phyloP scores from a whole-genome alignment of 192 early-diverging fungal genomes.

The Backusella macrospora region DNA sequence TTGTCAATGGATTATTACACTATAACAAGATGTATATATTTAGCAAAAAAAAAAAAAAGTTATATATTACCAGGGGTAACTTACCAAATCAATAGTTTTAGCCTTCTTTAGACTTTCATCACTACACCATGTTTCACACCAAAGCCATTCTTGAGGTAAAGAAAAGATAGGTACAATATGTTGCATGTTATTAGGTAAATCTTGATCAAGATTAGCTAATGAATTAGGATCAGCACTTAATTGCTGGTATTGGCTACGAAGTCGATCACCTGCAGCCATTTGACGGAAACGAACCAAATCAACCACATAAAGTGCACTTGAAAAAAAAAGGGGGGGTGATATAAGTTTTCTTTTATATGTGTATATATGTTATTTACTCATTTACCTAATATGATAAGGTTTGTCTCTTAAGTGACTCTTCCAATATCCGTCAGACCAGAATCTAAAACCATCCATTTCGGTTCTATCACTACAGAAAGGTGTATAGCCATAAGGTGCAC shows the following conservation, averaged over 20 bases:
- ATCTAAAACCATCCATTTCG: slow-evolving; percentile 96
- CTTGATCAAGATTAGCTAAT: slow-evolving; percentile 96
- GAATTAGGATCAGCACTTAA: slow-evolving; percentile 86
- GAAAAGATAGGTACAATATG: slow-evolving; percentile 89
- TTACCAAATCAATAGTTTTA: slow-evolving; percentile 96
- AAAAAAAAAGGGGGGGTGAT: no score
- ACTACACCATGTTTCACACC: slow-evolving; percentile 99
- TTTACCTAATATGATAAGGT: slow-evolving; percentile 89
- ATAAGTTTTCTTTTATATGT: not conserved
- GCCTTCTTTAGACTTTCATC: slow-evolving; percentile 81
- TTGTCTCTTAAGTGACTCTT: slow-evolving; percentile 79
- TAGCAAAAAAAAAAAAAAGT: not conserved
- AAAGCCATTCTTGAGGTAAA: slow-evolving; percentile 96
- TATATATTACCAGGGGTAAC: not conserved
- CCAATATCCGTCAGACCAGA: slow-evolving; percentile 99
- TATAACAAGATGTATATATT: slow-evolving; percentile 30
- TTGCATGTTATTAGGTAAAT: slow-evolving; percentile 97
- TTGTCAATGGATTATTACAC: slow-evolving; percentile 99
- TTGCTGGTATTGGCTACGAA: slow-evolving; percentile 92
- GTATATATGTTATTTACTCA: not conserved
- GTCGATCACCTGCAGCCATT: slow-evolving; percentile 89
- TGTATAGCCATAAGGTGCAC: slow-evolving; percentile 95
- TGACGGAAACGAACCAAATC: slow-evolving; percentile 91
- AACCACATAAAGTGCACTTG: slow-evolving; percentile 95
- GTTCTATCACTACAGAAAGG: slow-evolving; percentile 92